Conservation (phyloP, 2,329 filamentous ascomycete species). For the Lithohypha guttulata region DNA sequence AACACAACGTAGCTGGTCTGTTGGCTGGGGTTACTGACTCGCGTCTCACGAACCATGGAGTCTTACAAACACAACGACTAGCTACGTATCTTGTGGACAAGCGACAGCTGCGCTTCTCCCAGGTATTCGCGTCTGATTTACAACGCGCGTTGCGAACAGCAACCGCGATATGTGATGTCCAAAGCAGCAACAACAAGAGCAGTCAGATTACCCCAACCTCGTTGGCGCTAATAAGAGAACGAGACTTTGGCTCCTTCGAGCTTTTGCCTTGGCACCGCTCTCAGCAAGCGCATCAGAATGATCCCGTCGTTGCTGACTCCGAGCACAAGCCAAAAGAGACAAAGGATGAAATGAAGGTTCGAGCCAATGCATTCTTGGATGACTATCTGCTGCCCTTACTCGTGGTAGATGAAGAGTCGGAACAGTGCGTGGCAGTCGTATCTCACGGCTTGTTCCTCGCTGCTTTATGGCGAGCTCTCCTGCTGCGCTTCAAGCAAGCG, state of each 20-base stretch:
- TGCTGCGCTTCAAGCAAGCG: constrained; percentile 42
- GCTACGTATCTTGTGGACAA: constrained; percentile 52
- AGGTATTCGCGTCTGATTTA: constrained; percentile 68
- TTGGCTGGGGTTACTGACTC: constrained; percentile 70
- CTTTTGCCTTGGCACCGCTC: constrained; percentile 23
- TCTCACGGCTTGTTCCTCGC: constrained; percentile 76
- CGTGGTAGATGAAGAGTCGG: constrained; percentile 26
- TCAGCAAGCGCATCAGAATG: constrained; percentile 8
- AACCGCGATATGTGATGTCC: constrained; percentile 50
- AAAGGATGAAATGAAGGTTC: constrained; percentile 51
- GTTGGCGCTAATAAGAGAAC: constrained; percentile 27
- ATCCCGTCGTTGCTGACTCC: constrained; percentile 25
- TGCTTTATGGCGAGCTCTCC: constrained; percentile 53
- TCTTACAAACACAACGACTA: constrained; percentile 64
- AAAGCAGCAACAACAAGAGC: constrained; percentile 24
- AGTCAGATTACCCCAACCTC: constrained; percentile 9
- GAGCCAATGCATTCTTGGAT: constrained; percentile 57
- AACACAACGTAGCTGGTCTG: constrained; percentile 65
- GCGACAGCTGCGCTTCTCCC: constrained; percentile 53
- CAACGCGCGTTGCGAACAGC: constrained; percentile 64
- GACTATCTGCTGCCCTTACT: constrained; percentile 51
- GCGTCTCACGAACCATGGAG: constrained; percentile 67
- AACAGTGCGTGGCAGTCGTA: constrained; percentile 50
- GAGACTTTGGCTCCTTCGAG: constrained; percentile 33
- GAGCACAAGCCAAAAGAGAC: constrained; percentile 54